phyloP scores from a whole-genome alignment of 176 grass and related monocot genomes.

The Cenchrus fungigraminus region DNA sequence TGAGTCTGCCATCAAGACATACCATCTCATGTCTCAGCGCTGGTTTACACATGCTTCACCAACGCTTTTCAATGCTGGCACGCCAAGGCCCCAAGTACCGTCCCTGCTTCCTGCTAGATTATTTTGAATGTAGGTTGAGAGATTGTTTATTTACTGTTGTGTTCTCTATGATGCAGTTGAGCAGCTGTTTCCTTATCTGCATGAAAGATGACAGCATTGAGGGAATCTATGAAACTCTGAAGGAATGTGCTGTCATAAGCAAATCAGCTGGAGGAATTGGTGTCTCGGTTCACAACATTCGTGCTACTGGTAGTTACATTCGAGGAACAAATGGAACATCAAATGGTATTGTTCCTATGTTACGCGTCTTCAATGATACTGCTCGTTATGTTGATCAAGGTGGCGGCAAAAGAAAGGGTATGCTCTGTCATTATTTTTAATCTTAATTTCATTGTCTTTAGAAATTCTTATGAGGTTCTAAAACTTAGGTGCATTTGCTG shows the following conservation, averaged over 20 bases:
- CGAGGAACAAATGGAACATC: constrained; percentile 90
- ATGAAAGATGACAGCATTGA: constrained; percentile 99
- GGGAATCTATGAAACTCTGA: constrained; percentile 95
- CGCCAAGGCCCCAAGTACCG: constrained; percentile 79
- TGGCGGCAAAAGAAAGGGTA: constrained; percentile 96
- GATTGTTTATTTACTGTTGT: constrained; percentile 12
- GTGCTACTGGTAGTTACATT: constrained; percentile 86
- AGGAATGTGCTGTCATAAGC: constrained; percentile 92
- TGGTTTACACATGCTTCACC: constrained; percentile 98
- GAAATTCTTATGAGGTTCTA: constrained; percentile 11
- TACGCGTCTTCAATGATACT: constrained; percentile 93
- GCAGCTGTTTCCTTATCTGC: constrained; percentile 94
- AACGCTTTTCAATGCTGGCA: constrained; percentile 91
- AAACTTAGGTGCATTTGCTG: constrained; percentile 87
- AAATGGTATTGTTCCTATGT: constrained; percentile 94
- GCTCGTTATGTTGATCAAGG: constrained; percentile 99
- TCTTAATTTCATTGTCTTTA: not conserved
- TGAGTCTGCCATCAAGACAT: constrained; percentile 74
- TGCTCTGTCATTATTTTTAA: not conserved
- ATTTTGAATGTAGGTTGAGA: not conserved
- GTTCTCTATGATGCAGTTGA: constrained; percentile 58
- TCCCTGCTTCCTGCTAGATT: not conserved
- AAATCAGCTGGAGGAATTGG: constrained; percentile 98
- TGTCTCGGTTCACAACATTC: constrained; percentile 86
- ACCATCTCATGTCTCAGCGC: constrained; percentile 95